Base-by-base conservation (phyloP, 1,284 basidiomycete genomes). In the Sphaerobolus stellatus region DNA sequence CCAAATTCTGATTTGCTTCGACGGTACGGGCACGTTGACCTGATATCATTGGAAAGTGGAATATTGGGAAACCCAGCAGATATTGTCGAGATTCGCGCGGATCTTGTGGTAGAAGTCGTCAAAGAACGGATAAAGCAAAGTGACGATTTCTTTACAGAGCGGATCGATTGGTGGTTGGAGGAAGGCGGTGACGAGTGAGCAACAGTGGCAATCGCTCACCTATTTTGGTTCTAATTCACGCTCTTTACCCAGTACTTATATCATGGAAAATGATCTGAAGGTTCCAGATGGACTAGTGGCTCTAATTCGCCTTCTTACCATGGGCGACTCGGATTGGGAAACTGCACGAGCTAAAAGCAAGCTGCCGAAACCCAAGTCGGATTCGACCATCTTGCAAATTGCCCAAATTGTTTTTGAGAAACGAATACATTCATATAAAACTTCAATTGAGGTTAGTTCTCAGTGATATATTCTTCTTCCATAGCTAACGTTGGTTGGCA, bases 1-100 rank as follows among this genome's bases (percentile, higher is more conserved):
- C 94, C 96, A 3, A 99, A 99, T 67, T 84, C 90, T n/a, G 94
- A 97, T 63, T 81, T 99, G 1, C 78, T 99, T 20, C 84, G 97
- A 47, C 84, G 92, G 48, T 99, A 98, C 66, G 96, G 96, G 0
- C 91, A 98, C 66, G 88, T 98, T 47, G 97, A 99, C 71, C 68
- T 87, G 38, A 68, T 93, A 20, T 78, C 77, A 11, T 67, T 91
- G 3, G 25, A 24, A 18, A 73, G 67, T 3, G 75, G 74, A 2
- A 47, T 59, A 1, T 60, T 69, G 43, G 86, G 90, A 1, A 98
- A 98, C 68, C 91, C 91, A 1, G 86, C 83, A 29, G 96, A 98
- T 62, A 78, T 94, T 13, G 90, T 90, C 14, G 94, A 98, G 66
- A 73, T 99, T 25, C 80, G 82, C 18, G 92, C 92, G 8, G 87